These are phyloP conservation scores for Drechslerella coelobrocha DNA, from an alignment of 2,329 filamentous ascomycete genomes.

Conservation along the genomic window DNA sequence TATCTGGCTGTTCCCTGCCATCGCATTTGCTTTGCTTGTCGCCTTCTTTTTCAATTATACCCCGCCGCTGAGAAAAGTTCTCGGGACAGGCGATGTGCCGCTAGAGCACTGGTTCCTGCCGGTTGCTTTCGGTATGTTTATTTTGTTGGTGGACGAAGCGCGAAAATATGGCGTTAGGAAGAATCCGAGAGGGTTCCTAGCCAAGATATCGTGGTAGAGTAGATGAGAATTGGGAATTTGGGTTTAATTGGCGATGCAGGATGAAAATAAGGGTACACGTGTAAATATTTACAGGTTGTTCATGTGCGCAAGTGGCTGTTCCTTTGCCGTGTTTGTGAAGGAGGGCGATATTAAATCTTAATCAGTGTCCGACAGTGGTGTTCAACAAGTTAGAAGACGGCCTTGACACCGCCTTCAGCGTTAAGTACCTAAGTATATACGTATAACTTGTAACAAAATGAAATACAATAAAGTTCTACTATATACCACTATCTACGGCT, in stretches of 20 bases:
- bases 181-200: slow-evolving; percentile 66
- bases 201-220: slow-evolving; percentile 69
- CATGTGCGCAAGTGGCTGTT: too few relatives aligned
- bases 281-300: too few relatives aligned
- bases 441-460: too few relatives aligned
- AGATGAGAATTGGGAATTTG: background rate
- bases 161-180: slow-evolving; percentile 70
- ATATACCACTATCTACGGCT: too few relatives aligned
- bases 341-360: background rate
- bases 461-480: too few relatives aligned
- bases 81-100: slow-evolving; percentile 70
- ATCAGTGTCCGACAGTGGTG: background rate
- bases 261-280: background rate
- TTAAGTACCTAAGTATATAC: too few relatives aligned
- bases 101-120: slow-evolving; percentile 80
- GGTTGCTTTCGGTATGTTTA: slow-evolving; percentile 71
- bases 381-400: too few relatives aligned
- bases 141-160: slow-evolving; percentile 71
- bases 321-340: too few relatives aligned
- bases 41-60: slow-evolving; percentile 73
- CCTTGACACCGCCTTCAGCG: too few relatives aligned
- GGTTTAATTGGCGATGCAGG: too few relatives aligned
- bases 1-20: slow-evolving; percentile 72
- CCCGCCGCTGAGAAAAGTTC: slow-evolving; percentile 67
- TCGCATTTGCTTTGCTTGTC: slow-evolving; percentile 72